These are phyloP conservation scores for Malassezia sympodialis DNA, from an alignment of 1,284 basidiomycete genomes.

Conservation along the genomic window DNA sequence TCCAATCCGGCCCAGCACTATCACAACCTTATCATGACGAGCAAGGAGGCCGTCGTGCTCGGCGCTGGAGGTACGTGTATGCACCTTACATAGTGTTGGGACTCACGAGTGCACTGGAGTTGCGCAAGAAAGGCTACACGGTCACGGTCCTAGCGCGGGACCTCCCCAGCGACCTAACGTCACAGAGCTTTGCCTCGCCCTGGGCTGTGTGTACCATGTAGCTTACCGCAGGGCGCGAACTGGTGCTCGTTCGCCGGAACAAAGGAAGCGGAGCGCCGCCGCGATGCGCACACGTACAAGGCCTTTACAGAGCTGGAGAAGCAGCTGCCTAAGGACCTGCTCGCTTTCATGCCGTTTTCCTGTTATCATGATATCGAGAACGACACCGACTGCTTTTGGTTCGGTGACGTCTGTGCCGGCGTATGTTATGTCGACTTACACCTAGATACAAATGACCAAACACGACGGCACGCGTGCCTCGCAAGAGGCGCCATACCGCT, in stretches of 20 bases:
- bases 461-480: background rate
- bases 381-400: conserved; percentile 25
- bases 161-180: conserved; percentile 57
- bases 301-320: conserved; percentile 23
- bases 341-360: conserved; percentile 28
- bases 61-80: conserved; percentile 29
- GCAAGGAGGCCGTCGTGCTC: conserved; percentile 21
- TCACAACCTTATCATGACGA: background rate
- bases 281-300: conserved; percentile 25
- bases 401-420: conserved; percentile 19
- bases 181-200: conserved; percentile 59
- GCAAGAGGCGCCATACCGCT: conserved; percentile 11
- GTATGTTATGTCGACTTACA: background rate
- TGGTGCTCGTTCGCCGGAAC: conserved; percentile 56
- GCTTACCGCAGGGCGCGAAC: conserved; percentile 55
- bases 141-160: conserved; percentile 61
- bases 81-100: conserved; percentile 50
- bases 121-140: conserved; percentile 51
- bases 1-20: background rate
- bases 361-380: conserved; percentile 19
- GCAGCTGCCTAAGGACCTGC: conserved; percentile 21
- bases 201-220: conserved; percentile 56
- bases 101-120: conserved; percentile 50
- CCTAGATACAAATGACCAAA: background rate
- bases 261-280: conserved; percentile 27